Conservation (phyloP, 176 grass and related monocot genomes). For the Avena insularis region DNA sequence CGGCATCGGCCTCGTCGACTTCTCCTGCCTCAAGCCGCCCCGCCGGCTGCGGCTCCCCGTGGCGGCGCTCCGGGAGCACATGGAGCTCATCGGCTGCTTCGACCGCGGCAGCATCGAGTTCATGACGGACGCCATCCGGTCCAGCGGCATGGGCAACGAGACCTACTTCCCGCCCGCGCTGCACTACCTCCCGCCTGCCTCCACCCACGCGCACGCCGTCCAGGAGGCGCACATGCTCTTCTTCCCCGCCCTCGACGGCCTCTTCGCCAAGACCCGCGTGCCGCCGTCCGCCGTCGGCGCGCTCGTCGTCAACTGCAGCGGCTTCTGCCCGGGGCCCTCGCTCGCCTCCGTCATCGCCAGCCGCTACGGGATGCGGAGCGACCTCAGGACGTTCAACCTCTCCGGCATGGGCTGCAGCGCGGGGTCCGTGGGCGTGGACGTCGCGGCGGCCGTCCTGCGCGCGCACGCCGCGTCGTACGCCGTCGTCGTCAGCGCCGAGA, state of each 20-base stretch:
- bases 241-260: slow-evolving; percentile 56
- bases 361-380: slow-evolving; percentile 57
- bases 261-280: slow-evolving; percentile 59
- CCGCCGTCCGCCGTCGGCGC: slow-evolving; percentile 55
- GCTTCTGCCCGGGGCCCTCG: slow-evolving; percentile 61
- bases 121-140: slow-evolving; percentile 65
- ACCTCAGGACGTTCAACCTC: slow-evolving; percentile 64
- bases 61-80: slow-evolving; percentile 56
- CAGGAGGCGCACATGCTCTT: slow-evolving; percentile 59
- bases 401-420: slow-evolving; percentile 90
- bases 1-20: slow-evolving; percentile 53
- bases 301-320: slow-evolving; percentile 73
- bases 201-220: slow-evolving; percentile 49
- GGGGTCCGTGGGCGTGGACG: slow-evolving; percentile 56
- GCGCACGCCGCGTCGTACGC: slow-evolving; percentile 45
- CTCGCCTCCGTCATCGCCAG: slow-evolving; percentile 57
- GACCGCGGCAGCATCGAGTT: slow-evolving; percentile 71
- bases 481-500: slow-evolving; percentile 78
- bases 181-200: slow-evolving; percentile 60
- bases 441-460: not conserved
- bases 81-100: slow-evolving; percentile 66
- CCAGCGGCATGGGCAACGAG: slow-evolving; percentile 82
- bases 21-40: slow-evolving; percentile 73
- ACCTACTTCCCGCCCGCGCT: slow-evolving; percentile 70
- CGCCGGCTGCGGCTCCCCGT: slow-evolving; percentile 52